Evolutionary conservation across 2,329 filamentous ascomycete species (phyloP), one percentile per base, ranked within the genome.

Genomic region (Dactylonectria macrodidyma): DNA sequence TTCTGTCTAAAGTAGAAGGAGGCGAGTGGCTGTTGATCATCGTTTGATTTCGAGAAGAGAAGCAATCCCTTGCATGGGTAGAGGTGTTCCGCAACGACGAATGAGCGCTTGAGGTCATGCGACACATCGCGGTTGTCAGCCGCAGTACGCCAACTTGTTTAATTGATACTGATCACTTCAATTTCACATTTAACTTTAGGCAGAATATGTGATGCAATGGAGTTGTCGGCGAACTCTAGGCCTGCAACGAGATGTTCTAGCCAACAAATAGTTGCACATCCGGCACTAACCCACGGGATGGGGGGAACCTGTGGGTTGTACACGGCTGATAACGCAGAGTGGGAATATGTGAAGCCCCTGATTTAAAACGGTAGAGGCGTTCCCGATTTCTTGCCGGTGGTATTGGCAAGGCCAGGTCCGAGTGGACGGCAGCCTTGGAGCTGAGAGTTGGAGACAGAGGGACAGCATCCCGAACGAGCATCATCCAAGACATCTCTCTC

Each of bases 271-370:
- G 24, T 58, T 44, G 19, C 11, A 47, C 10, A 38, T 54, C 44
- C 34, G 38, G 30, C 34, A 50, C 55, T 19, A 38, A 19, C 47
- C 52, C 46, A 16, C n/a, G 26, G 16, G 41, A 51, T 33, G 41
- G 38, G 38, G n/a, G 26, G 26, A 34, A 59, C 41, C 19, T 55
- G 62, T 48, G 54, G 44, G 30, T 19, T 41, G 36, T 41, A 50
- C 38, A 24, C 26, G 52, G 10, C 16, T 55, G 44, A n/a, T 7
- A 16, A 51, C 12, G 61, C 33, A 16, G 38, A 22, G 47, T 38
- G 33, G 58, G 34, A 61, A 33, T 19, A 26, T 22, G 9, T 34
- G 12, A 14, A 16, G n/a, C 44, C 56, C 56, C 56, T 48, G 44
- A 59, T 59, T 19, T 19, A 7, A n/a, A n/a, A 44, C 41, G 16